These are phyloP conservation scores for Gnaphalium uliginosum DNA, from an alignment of 129 eudicot species.

Conservation along the genomic window DNA sequence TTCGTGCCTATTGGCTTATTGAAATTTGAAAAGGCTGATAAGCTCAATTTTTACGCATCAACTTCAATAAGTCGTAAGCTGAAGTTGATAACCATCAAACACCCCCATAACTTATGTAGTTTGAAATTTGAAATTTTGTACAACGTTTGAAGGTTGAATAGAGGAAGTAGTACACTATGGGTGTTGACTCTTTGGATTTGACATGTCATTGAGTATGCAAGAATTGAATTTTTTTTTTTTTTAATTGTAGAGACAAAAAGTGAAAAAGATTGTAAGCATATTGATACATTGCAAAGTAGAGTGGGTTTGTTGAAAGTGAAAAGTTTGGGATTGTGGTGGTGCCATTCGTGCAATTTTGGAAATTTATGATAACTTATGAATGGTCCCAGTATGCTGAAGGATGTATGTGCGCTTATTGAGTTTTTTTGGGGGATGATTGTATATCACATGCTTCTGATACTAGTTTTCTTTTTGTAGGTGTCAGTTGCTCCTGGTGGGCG, in stretches of 20 bases:
- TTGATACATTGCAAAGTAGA: slow-evolving; percentile 1
- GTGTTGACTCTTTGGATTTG: not conserved
- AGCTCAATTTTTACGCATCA: not conserved
- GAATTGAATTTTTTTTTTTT: not conserved
- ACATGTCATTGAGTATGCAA: not conserved
- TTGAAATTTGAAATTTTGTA: not conserved
- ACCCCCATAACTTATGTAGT: not conserved
- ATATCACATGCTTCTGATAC: not conserved
- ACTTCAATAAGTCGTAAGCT: not conserved
- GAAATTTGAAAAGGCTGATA: not conserved
- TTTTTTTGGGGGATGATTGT: not conserved
- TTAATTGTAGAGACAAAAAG: not conserved
- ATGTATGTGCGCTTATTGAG: not conserved
- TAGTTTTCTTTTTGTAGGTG: slow-evolving; percentile 47
- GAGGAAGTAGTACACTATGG: not conserved
- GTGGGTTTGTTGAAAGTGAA: slow-evolving; percentile 12
- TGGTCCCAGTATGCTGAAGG: not conserved
- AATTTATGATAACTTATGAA: slow-evolving; percentile 10
- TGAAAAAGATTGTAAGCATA: not conserved
- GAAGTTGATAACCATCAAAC: not conserved
- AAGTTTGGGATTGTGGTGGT: not conserved
- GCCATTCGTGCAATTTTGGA: not conserved
- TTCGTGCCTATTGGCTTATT: not conserved
- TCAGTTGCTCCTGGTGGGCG: slow-evolving; percentile 99
- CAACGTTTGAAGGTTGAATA: not conserved